These are phyloP conservation scores for Auricularia sp. DNA, from an alignment of 768 basidiomycete genomes.

Conservation along the genomic window DNA sequence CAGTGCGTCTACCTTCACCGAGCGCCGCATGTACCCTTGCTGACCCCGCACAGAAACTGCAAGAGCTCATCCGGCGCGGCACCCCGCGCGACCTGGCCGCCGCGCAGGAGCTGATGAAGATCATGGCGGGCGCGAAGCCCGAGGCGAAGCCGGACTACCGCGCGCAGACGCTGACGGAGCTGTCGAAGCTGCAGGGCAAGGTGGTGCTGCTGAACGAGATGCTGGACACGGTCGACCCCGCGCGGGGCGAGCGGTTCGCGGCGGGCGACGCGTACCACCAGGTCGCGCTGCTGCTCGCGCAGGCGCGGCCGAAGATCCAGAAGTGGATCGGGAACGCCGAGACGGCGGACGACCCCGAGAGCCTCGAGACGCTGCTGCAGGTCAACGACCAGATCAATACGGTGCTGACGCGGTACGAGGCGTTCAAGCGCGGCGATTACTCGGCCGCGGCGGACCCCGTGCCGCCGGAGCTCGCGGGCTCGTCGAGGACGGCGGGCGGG, in stretches of 20 bases:
- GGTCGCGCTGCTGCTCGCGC: constrained; percentile 72
- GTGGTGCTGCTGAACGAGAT: constrained; percentile 94
- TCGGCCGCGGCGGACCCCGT: constrained; percentile 55
- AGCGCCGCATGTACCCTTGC: too few relatives aligned
- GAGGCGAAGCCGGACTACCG: constrained; percentile 92
- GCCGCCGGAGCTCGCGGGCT: constrained; percentile 41
- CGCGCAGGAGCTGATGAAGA: constrained; percentile 96
- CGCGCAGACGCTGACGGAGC: constrained; percentile 76
- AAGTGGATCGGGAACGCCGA: constrained; percentile 90
- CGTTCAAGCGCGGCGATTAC: constrained; percentile 89
- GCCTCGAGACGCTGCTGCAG: constrained; percentile 85
- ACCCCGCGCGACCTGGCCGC: constrained; percentile 91
- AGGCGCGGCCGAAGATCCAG: constrained; percentile 88
- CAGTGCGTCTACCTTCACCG: constrained; percentile 27
- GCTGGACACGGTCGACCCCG: constrained; percentile 79
- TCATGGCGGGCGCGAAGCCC: constrained; percentile 89
- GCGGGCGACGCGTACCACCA: constrained; percentile 95
- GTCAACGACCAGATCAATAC: constrained; percentile 98
- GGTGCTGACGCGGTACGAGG: constrained; percentile 80
- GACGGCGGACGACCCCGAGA: constrained; percentile 63
- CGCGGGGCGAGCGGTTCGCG: constrained; percentile 67
- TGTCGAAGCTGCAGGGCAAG: constrained; percentile 90
- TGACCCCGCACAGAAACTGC: constrained; percentile 53
- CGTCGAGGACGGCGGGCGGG: neutral
- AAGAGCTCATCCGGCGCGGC: constrained; percentile 92